phyloP scores from a whole-genome alignment of 2,329 filamentous ascomycete species.

The Eurotiales sp. region DNA sequence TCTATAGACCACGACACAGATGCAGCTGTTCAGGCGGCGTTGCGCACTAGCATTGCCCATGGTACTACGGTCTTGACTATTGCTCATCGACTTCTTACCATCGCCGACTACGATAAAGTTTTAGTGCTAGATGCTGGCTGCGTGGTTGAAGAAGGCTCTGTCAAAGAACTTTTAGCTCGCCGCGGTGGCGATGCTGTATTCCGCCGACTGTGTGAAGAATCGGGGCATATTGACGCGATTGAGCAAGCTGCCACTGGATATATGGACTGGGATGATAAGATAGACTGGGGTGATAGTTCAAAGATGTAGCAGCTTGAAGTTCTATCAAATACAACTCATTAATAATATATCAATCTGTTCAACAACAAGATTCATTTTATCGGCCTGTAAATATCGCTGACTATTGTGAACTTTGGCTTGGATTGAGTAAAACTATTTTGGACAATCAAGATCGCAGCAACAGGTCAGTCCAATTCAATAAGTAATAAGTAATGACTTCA shows the following conservation, averaged over 20 bases:
- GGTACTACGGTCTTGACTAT: background rate
- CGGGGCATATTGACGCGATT: constrained; percentile 1
- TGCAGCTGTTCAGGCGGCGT: background rate
- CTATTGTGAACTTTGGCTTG: too few relatives aligned
- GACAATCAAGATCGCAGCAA: too few relatives aligned
- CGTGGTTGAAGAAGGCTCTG: constrained; percentile 3
- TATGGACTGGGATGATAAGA: too few relatives aligned
- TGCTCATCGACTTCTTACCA: background rate
- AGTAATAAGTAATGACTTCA: too few relatives aligned
- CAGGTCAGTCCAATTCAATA: too few relatives aligned
- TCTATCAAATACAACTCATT: too few relatives aligned
- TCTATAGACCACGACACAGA: constrained; percentile 1
- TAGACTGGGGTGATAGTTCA: too few relatives aligned
- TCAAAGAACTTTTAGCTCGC: background rate
- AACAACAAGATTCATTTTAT: too few relatives aligned
- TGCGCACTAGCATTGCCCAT: background rate
- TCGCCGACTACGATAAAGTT: constrained; percentile 3
- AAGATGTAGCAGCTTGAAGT: too few relatives aligned
- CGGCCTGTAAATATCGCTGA: too few relatives aligned
- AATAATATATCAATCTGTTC: too few relatives aligned
- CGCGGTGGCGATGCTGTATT: background rate
- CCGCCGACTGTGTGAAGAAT: constrained; percentile 5
- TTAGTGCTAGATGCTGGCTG: constrained; percentile 2
- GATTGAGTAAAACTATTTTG: too few relatives aligned
- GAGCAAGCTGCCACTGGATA: background rate